Conservation (phyloP, 2,329 filamentous ascomycete species). For the Aspergillus brunneoviolaceus region DNA sequence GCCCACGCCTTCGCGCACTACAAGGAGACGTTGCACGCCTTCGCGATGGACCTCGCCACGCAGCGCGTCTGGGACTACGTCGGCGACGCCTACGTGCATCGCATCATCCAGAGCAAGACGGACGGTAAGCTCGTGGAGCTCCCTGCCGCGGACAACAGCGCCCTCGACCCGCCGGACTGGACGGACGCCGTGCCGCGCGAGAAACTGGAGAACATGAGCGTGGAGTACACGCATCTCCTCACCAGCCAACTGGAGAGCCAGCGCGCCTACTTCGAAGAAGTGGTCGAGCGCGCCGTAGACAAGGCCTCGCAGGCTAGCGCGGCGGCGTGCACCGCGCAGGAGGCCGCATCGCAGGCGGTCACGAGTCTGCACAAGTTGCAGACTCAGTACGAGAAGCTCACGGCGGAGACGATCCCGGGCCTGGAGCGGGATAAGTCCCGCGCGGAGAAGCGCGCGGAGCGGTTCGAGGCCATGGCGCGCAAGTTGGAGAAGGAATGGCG, state of each 20-base stretch:
- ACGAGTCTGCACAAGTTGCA: conserved; percentile 58
- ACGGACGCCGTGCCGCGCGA: conserved; percentile 52
- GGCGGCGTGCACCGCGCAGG: conserved; percentile 52
- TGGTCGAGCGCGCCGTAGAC: conserved; percentile 82
- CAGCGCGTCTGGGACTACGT: conserved; percentile 99
- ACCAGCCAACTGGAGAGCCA: conserved; percentile 92
- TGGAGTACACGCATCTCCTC: conserved; percentile 92
- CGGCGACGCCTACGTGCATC: conserved; percentile 92
- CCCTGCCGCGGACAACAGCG: conserved; percentile 57
- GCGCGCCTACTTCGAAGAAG: conserved; percentile 88
- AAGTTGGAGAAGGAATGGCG: conserved; percentile 72
- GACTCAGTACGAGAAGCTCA: conserved; percentile 53
- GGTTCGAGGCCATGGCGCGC: conserved; percentile 73
- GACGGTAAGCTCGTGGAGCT: conserved; percentile 91
- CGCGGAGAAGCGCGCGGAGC: conserved; percentile 65
- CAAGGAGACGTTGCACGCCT: conserved; percentile 84
- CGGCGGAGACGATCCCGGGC: conserved; percentile 58
- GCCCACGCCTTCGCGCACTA: conserved; percentile 93
- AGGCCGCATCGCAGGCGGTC: conserved; percentile 63
- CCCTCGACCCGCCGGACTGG: conserved; percentile 44
- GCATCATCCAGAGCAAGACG: conserved; percentile 88
- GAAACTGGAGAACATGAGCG: conserved; percentile 74
- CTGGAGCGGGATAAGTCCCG: conserved; percentile 73
- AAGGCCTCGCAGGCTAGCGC: conserved; percentile 76
- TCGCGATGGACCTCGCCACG: conserved; percentile 86